Evolutionary conservation across 768 basidiomycete genomes (phyloP), one percentile per base, ranked within the genome.

Genomic region (Tulasnella sp.): DNA sequence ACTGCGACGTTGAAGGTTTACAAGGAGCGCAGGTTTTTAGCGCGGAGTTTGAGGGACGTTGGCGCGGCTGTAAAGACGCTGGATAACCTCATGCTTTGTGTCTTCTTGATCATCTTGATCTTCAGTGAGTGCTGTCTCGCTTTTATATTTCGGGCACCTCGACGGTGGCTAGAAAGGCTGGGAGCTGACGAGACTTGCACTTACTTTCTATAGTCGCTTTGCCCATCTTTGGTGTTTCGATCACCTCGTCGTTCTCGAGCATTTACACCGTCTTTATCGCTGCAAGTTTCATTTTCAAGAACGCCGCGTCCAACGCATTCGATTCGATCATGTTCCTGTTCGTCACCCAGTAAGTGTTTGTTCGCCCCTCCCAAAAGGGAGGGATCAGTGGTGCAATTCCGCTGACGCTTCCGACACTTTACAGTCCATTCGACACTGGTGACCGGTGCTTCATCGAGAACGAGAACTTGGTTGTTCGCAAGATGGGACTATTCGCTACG

Each of bases 311-410:
- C 77, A 86, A 83, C 74, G 90, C 90, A 22, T 94, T 94, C 80
- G 92, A 93, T 82, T 86, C 91, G 36, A 90, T 93, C 80, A 90
- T 93, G 87, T 91, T 94, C 81, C 82, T 93, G 78, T 93, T 93
- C 81, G 91, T 93, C 52, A 90, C 91, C 2, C 93, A 94, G 91
- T 92, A 78, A 79, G 91, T 84, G 36, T n/a, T 64, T 37, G 29
- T 74, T 7, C 29, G 58, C 22, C 7, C 3, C 58, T 64, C 58
- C 5, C 1, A 64, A 5, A 64, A 1, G 58, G 58, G 3, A 42
- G 9, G 9, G 71, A 7, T 2, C 25, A 70, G 34, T 72, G 17
- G 37, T 11, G 17, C 42, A 25, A 52, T 19, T 34, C 12, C 5
- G 38, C 68, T 49, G 42, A 45, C 34, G 14, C 31, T 45, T 38